These are phyloP conservation scores for Talaromyces sp. DNA, from an alignment of 2,329 filamentous ascomycete genomes.

Conservation along the genomic window DNA sequence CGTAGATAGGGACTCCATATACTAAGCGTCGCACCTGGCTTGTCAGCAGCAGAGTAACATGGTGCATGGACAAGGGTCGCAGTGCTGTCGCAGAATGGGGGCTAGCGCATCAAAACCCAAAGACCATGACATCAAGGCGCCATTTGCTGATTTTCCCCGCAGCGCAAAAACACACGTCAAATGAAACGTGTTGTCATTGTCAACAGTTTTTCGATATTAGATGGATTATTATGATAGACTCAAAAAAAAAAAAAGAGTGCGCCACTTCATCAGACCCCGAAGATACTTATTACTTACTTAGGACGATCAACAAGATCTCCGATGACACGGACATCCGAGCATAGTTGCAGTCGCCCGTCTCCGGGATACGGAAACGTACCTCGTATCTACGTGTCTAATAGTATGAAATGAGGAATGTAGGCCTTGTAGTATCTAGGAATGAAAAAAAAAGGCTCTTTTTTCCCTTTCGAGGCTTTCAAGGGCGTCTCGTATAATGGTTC, in stretches of 20 bases:
- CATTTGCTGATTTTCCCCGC: background rate
- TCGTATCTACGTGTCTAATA: background rate
- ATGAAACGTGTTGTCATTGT: background rate
- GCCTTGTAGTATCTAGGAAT: too few relatives aligned
- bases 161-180: background rate
- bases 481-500: background rate
- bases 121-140: background rate
- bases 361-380: background rate
- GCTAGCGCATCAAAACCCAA: background rate
- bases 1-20: background rate
- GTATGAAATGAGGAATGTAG: background rate
- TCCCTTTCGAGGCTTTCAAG: background rate
- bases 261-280: background rate
- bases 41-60: background rate
- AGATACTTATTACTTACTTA: background rate
- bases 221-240: too few relatives aligned
- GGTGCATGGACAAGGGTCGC: background rate
- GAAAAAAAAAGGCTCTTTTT: background rate
- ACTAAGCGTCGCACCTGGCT: background rate
- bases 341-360: background rate
- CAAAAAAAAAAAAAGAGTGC: background rate
- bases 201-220: too few relatives aligned
- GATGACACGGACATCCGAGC: background rate
- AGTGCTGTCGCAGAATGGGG: background rate
- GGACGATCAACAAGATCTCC: background rate